A percentile compares a stretch with the other conserved stretches of the same genome.
Evolutionary conservation across 805 yeast genomes (phyloP).

Genomic region (Tetrapisispora phaffii): DNA sequence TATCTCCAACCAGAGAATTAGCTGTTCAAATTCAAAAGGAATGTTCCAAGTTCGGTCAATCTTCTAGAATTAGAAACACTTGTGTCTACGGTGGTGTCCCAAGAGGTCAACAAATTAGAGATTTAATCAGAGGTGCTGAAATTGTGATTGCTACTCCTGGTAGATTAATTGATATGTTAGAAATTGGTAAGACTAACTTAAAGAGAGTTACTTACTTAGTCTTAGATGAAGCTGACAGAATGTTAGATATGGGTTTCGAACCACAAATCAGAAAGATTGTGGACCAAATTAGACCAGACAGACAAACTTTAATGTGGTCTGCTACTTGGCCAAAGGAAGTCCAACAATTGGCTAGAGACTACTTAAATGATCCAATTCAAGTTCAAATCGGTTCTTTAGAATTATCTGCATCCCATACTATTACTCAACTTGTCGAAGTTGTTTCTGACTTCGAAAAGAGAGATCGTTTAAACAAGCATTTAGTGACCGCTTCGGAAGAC

Average conservation of each 20-base stretch:
- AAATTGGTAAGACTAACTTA: constrained; percentile 86
- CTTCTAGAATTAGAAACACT: constrained; percentile 90
- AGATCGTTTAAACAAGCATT: constrained; percentile 75
- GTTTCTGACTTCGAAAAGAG: constrained; percentile 88
- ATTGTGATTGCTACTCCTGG: constrained; percentile 98
- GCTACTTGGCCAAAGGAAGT: constrained; percentile 99
- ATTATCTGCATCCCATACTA: constrained; percentile 92
- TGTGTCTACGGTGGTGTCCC: constrained; percentile 99
- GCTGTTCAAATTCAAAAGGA: constrained; percentile 94
- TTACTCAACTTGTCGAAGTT: constrained; percentile 88
- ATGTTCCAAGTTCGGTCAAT: constrained; percentile 86
- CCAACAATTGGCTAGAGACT: constrained; percentile 84
- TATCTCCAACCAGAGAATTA: constrained; percentile 99
- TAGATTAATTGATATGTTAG: constrained; percentile 95
- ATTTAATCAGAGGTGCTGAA: constrained; percentile 89
- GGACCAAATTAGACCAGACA: constrained; percentile 96
- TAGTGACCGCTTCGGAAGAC: constrained; percentile 68
- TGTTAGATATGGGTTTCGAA: constrained; percentile 99
- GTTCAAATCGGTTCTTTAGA: constrained; percentile 94
- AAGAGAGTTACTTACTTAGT: constrained; percentile 95
- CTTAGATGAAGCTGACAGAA: constrained; percentile 98
- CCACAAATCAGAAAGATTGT: constrained; percentile 98
- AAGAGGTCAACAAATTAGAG: constrained; percentile 95
- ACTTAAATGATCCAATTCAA: constrained; percentile 86
- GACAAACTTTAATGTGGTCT: constrained; percentile 99